phyloP scores from a whole-genome alignment of 2,329 filamentous ascomycete genomes.

The Monilinia vaccinii-corymbosi region DNA sequence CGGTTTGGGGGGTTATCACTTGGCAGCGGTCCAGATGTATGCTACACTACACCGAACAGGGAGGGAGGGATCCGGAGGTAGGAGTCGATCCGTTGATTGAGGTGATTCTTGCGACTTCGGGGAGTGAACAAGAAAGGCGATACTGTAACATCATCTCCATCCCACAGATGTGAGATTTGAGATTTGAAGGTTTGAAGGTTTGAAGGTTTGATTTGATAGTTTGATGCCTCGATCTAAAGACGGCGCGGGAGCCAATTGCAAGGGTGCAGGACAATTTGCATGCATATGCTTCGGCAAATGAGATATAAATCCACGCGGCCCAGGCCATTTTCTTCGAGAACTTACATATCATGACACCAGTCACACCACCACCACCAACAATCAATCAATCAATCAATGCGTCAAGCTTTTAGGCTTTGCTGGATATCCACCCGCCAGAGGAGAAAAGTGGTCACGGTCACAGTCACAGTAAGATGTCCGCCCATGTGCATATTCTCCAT shows the following conservation, averaged over 20 bases:
- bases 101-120: not conserved
- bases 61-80: no score
- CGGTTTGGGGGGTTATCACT: not conserved
- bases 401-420: no score
- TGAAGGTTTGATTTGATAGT: no score
- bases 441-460: not conserved
- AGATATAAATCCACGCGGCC: not conserved
- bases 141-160: not conserved
- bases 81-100: no score
- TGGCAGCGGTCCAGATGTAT: conserved; percentile 3
- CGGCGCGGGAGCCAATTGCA: not conserved
- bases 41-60: not conserved
- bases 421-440: not conserved
- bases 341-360: not conserved
- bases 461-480: not conserved
- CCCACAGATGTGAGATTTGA: not conserved
- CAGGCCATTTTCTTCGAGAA: not conserved
- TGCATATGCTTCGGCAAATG: conserved; percentile 6
- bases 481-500: not conserved
- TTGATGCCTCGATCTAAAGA: not conserved
- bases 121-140: not conserved
- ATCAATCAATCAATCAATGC: no score
- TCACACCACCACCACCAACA: not conserved
- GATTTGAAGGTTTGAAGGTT: not conserved
- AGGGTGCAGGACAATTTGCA: conserved; percentile 1